These are phyloP conservation scores for Stropharia rugosoannulata DNA, from an alignment of 768 basidiomycete genomes.

Conservation along the genomic window DNA sequence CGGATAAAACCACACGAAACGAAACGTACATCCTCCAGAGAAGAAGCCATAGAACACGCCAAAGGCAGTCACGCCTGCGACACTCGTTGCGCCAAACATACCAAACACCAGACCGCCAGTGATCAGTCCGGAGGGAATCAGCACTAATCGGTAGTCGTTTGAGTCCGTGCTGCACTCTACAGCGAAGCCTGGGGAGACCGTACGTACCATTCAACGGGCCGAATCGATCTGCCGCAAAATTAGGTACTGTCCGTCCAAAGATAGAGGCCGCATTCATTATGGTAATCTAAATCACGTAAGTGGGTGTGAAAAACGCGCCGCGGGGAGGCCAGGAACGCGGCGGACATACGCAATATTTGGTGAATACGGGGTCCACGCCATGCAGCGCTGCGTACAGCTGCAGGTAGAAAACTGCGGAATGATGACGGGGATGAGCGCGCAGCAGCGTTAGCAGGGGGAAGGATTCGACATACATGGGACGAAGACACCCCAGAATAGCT, in stretches of 20 bases:
- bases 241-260: constrained; percentile 60
- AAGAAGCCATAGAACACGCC: constrained; percentile 54
- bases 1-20: background rate
- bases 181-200: background rate
- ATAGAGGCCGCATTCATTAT: constrained; percentile 53
- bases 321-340: background rate
- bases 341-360: constrained; percentile 40
- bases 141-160: constrained; percentile 26
- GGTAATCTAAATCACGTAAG: constrained; percentile 35
- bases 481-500: constrained; percentile 50
- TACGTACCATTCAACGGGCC: constrained; percentile 49
- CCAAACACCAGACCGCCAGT: constrained; percentile 47
- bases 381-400: constrained; percentile 45
- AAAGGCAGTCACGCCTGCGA: constrained; percentile 42
- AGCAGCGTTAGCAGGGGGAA: background rate
- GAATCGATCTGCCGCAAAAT: constrained; percentile 47
- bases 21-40: constrained; percentile 51
- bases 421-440: background rate
- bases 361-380: constrained; percentile 34
- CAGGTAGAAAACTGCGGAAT: constrained; percentile 45
- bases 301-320: background rate
- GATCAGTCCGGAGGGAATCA: constrained; percentile 39
- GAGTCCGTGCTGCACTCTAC: background rate
- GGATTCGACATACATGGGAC: constrained; percentile 42
- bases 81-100: constrained; percentile 45